phyloP scores from a whole-genome alignment of 225 moss, liverwort and hornwort genomes.

The Marchantia paleacea region DNA sequence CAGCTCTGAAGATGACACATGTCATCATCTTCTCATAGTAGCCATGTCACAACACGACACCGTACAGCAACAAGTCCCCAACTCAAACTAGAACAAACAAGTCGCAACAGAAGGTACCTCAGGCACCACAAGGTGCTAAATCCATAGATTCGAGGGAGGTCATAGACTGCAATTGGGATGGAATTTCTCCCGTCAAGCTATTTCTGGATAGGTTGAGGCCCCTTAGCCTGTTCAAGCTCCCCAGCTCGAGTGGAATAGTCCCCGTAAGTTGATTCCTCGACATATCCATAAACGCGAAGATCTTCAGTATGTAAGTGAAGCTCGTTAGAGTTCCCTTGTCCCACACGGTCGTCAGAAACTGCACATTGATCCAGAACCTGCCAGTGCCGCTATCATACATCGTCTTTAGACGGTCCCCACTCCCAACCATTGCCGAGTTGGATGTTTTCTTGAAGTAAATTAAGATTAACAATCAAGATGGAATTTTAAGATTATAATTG shows the following conservation, averaged over 20 bases:
- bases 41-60: too few relatives aligned
- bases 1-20: too few relatives aligned
- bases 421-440: neutral
- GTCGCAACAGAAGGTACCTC: too few relatives aligned
- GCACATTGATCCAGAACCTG: neutral
- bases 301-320: neutral
- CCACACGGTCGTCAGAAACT: neutral
- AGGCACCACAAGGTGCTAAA: too few relatives aligned
- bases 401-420: neutral
- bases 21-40: too few relatives aligned
- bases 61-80: too few relatives aligned
- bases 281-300: neutral
- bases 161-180: neutral
- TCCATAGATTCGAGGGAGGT: neutral
- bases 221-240: neutral
- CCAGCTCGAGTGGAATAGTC: conserved; percentile 7
- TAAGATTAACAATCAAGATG: too few relatives aligned
- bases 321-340: neutral
- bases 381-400: neutral
- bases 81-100: too few relatives aligned
- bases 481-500: too few relatives aligned
- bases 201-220: conserved; percentile 17
- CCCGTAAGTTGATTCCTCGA: conserved; percentile 18
- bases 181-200: neutral
- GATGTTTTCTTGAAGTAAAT: neutral